Conservation (phyloP, 306 rosid species). For the Prunus mira region DNA sequence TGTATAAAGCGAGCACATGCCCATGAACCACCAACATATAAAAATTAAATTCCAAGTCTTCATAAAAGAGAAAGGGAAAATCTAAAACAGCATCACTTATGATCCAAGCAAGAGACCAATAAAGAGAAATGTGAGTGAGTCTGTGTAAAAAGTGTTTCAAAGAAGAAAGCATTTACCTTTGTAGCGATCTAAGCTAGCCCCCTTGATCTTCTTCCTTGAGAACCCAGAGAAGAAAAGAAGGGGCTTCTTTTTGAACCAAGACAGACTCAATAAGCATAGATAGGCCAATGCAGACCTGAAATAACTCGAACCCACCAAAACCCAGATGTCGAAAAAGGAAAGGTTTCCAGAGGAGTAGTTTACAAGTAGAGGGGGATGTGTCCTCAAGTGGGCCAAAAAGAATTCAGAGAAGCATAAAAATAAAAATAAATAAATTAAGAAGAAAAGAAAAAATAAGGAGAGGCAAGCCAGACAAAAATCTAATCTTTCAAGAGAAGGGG, state of each 20-base stretch:
- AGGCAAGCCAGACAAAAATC: slow-evolving; percentile 57
- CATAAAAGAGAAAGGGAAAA: slow-evolving; percentile 24
- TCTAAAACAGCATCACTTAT: slow-evolving; percentile 70
- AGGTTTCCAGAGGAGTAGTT: slow-evolving; percentile 36
- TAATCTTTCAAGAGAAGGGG: slow-evolving; percentile 34
- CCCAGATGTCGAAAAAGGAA: slow-evolving; percentile 44
- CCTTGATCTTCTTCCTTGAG: slow-evolving; percentile 63
- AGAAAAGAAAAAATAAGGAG: neutral
- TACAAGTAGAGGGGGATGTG: slow-evolving; percentile 37
- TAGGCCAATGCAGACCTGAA: slow-evolving; percentile 38
- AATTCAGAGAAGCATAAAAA: slow-evolving; percentile 23
- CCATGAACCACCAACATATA: slow-evolving; percentile 27
- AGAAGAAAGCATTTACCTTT: slow-evolving; percentile 69
- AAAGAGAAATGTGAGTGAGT: slow-evolving; percentile 39
- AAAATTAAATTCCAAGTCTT: slow-evolving; percentile 32
- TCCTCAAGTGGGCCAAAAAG: slow-evolving; percentile 53
- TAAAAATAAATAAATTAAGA: neutral
- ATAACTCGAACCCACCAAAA: slow-evolving; percentile 57
- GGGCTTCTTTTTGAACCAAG: slow-evolving; percentile 45
- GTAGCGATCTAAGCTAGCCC: slow-evolving; percentile 54
- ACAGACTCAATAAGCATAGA: slow-evolving; percentile 59
- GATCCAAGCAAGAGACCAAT: slow-evolving; percentile 69
- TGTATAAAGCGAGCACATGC: slow-evolving; percentile 29
- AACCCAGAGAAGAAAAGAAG: slow-evolving; percentile 51
- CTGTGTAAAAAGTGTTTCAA: slow-evolving; percentile 32